phyloP scores from a whole-genome alignment of 1,139 yeast species.

The Groenewaldozyma auringiensis region DNA sequence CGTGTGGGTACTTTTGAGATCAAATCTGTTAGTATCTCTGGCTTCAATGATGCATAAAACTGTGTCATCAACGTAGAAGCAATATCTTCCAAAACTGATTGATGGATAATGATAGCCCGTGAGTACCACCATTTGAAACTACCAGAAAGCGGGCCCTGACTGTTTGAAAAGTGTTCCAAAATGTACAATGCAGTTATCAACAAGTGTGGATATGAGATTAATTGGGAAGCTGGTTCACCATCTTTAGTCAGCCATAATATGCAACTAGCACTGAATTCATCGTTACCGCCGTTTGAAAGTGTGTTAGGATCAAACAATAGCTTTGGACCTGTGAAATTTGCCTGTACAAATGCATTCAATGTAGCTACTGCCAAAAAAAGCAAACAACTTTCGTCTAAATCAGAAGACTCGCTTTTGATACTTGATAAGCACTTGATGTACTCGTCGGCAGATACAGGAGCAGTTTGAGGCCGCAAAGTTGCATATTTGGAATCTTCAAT shows the following conservation, averaged over 20 bases:
- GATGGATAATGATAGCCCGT: conserved; percentile 31
- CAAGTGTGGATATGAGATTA: conserved; percentile 28
- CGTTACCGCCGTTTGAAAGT: conserved; percentile 8
- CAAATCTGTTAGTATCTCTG: conserved; percentile 16
- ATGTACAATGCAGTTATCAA: conserved; percentile 23
- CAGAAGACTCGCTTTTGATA: background rate
- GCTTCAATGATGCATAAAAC: conserved; percentile 21
- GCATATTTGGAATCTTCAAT: background rate
- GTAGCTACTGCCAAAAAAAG: conserved; percentile 34
- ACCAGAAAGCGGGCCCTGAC: conserved; percentile 9
- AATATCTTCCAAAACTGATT: conserved; percentile 27
- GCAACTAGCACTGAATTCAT: conserved; percentile 7
- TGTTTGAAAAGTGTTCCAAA: conserved; percentile 14
- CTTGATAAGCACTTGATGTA: background rate
- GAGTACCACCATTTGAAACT: conserved; percentile 29
- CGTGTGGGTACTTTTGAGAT: conserved; percentile 5
- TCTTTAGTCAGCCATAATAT: conserved; percentile 18
- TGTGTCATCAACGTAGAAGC: conserved; percentile 27
- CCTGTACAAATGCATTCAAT: conserved; percentile 63
- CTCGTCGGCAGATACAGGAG: conserved; percentile 2
- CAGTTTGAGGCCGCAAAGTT: background rate
- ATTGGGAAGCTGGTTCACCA: conserved; percentile 31
- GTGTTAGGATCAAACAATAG: conserved; percentile 13
- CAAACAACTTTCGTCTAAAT: background rate
- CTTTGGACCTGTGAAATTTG: conserved; percentile 78